These are phyloP conservation scores for Phytophthora pisi DNA, from an alignment of 352 stramenopile genomes.

Conservation along the genomic window DNA sequence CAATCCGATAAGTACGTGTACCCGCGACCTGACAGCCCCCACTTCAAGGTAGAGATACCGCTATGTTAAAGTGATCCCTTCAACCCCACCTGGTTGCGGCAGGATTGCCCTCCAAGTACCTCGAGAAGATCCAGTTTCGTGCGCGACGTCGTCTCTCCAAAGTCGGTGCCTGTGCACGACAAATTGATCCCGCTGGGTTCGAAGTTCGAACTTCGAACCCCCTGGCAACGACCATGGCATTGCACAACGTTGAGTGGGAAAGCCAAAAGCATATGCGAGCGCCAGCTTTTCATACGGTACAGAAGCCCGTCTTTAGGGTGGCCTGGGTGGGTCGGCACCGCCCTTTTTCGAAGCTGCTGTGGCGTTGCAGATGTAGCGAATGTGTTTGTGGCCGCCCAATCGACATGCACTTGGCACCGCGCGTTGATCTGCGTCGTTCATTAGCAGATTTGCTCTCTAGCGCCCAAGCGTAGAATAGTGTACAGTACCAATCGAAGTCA, in stretches of 20 bases:
- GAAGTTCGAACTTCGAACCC: background rate
- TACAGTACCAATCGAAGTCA: background rate
- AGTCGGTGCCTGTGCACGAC: background rate
- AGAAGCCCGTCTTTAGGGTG: background rate
- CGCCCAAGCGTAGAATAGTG: no score
- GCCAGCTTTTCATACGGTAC: background rate
- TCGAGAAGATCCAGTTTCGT: slow-evolving; percentile 1
- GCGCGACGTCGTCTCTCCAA: slow-evolving; percentile 2
- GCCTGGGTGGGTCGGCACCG: no score
- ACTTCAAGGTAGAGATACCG: background rate
- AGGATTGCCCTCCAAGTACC: background rate
- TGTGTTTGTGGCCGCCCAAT: background rate
- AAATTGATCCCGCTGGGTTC: background rate
- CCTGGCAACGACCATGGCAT: background rate
- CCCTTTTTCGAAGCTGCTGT: background rate
- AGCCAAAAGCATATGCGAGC: slow-evolving; percentile 1
- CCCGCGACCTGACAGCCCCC: background rate
- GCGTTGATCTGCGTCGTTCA: background rate
- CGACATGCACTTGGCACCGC: background rate
- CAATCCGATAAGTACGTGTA: background rate
- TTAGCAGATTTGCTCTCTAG: background rate
- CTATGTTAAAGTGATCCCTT: background rate
- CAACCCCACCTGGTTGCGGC: background rate
- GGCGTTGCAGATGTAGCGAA: background rate
- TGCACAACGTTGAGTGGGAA: slow-evolving; percentile 1